Base-by-base conservation (phyloP, 495 filamentous ascomycete genomes). In the Annulohypoxylon nitens region DNA sequence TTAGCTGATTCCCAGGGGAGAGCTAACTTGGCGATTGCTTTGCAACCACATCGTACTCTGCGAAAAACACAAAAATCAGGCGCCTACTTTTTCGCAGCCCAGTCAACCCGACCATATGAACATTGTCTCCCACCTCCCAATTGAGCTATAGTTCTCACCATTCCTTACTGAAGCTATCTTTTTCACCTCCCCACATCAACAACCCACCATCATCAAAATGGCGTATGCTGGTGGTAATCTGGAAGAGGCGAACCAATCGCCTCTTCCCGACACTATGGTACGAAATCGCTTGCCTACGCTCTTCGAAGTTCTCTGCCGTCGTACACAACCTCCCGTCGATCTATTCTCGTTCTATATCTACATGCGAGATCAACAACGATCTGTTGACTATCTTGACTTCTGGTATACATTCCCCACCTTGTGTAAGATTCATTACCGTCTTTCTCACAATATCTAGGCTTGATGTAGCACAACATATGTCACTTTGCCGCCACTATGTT, bases 341-440 rank as follows among this genome's bases (percentile, higher is more conserved):
- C 88, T 99, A 10, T 98, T 96, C 84, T 97, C 95, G 2, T 98
- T 98, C 86, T 98, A 98, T 85, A 98, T 99, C 76, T 99, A 97
- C 82, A 99, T 99, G 96, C 88, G 96, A 64, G 97, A 99, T 80
- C 94, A 98, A 82, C 95, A 98, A 78, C 89, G 95, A 78, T 97
- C 95, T 3, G 94, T 99, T 8, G 96, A 99, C 76, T 98, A 98
- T 75, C 85, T 99, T 12, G 96, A 99, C 80, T 99, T 99, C 81
- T 99, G 97, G 96, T 99, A 84, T 61, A 25, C 85, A 78, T 54
- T 43, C 6, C 73, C 30, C 30, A 30, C 11, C 58, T 73, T 73
- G 25, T 10, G 63, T 74, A 55, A 74, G 2, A 26, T 53, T 26
- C 12, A 64, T 37, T n/a, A n/a, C 53, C 47, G 30, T 11, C 55